Evolutionary conservation across 768 basidiomycete species (phyloP), one percentile per base, ranked within the genome.

Genomic region (Pholiota molesta): DNA sequence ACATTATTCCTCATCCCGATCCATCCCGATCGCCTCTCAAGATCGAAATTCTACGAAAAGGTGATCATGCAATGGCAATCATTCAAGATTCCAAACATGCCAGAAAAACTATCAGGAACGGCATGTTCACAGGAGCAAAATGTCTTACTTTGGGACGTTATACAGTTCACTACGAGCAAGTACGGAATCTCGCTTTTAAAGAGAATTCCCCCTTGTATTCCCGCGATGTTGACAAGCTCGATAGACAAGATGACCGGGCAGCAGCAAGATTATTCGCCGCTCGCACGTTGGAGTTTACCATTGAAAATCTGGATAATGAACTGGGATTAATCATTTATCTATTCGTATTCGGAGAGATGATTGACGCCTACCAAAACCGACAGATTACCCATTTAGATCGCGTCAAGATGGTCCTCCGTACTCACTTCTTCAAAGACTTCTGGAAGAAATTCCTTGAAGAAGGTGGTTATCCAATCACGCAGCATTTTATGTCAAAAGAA

Each of bases 231-330:
- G 69, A 74, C 14, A 76, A 75, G 44, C 31, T 78, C 0, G 78
- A 82, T 54, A 64, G 74, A 0, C 81, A 83, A 65, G 81, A 82
- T 60, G 79, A 83, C 60, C 70, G 71, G 65, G 81, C 80, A 0
- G 79, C 79, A 0, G 59, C 71, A 5, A 72, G 76, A 0, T 68
- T 80, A 0, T 78, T 79, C 61, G 75, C 73, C 7, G 72, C 73
- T 0, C 60, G 59, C 0, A 65, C 70, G 0, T 62, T 80, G 0
- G 33, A 72, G 21, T 66, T 52, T 21, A 31, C 67, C 0, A 45
- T 31, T 19, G 42, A 66, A 0, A 28, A 71, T 14, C 64, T 71
- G 52, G 70, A 71, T 0, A 70, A 77, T 0, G 39, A 62, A 0
- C 5, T 62, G 9, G 77, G 71, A 0, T 39, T 64, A 2, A 68